phyloP scores from a whole-genome alignment of 2,329 filamentous ascomycete genomes.

The Colletotrichum scovillei region DNA sequence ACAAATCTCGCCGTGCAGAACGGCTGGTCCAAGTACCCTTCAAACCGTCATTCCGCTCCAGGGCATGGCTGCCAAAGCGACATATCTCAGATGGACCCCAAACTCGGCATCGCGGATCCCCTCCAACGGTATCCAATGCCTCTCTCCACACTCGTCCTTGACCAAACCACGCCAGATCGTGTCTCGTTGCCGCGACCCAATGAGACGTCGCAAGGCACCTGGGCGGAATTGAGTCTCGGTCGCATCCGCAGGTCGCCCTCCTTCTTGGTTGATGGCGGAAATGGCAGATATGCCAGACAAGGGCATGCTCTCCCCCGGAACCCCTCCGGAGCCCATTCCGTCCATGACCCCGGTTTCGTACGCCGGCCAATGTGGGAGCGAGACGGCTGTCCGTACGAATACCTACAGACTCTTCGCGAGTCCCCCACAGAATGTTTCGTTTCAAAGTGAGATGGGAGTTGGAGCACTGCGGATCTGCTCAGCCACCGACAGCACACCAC shows the following conservation, averaged over 20 bases:
- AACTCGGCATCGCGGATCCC: constrained; percentile 16
- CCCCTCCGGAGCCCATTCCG: constrained; percentile 19
- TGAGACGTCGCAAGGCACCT: neutral
- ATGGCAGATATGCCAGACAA: neutral
- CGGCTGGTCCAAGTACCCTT: neutral
- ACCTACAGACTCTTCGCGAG: neutral
- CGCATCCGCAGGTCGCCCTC: constrained; percentile 1
- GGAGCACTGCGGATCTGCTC: constrained; percentile 6
- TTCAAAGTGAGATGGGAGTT: constrained; percentile 12
- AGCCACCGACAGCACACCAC: neutral
- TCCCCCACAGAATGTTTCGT: constrained; percentile 29
- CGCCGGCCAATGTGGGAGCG: constrained; percentile 14
- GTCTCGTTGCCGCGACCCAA: neutral
- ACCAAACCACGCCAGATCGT: constrained; percentile 8
- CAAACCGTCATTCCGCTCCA: constrained; percentile 3
- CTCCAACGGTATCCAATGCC: constrained; percentile 18
- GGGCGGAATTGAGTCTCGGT: constrained; percentile 23
- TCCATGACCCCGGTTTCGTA: constrained; percentile 21
- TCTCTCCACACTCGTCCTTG: constrained; percentile 3
- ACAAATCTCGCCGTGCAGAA: neutral
- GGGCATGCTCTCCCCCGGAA: neutral
- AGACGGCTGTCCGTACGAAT: neutral
- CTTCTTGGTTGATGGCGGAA: neutral
- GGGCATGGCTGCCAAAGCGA: constrained; percentile 2
- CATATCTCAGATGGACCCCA: neutral